phyloP scores from a whole-genome alignment of 306 rosid genomes.

The Trifolium repens region DNA sequence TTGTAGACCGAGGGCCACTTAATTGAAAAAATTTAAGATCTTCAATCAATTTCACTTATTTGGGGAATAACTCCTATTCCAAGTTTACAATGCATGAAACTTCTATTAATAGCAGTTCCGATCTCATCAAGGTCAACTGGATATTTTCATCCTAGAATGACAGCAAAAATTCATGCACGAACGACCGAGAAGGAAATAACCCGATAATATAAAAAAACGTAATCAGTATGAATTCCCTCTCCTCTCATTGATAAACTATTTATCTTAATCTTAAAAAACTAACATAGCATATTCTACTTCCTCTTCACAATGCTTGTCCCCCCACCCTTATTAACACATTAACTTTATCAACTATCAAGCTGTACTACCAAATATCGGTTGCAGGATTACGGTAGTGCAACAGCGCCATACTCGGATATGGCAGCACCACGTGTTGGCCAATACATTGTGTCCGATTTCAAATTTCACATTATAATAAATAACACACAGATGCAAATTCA shows the following conservation, averaged over 20 bases:
- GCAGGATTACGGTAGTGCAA: no score
- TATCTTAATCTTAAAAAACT: background rate
- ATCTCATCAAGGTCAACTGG: background rate
- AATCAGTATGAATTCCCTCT: constrained; percentile 14
- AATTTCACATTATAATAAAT: background rate
- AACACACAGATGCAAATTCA: background rate
- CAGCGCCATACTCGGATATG: no score
- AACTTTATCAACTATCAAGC: constrained; percentile 4
- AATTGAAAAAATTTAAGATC: background rate
- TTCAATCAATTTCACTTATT: constrained; percentile 2
- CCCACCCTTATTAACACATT: constrained; percentile 10
- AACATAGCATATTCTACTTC: constrained; percentile 27
- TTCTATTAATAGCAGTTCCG: constrained; percentile 14
- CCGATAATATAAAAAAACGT: background rate
- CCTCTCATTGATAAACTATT: constrained; percentile 20
- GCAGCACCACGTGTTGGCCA: background rate
- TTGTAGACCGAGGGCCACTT: background rate
- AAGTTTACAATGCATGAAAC: constrained; percentile 10
- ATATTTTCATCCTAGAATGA: constrained; percentile 12
- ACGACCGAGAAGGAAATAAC: background rate
- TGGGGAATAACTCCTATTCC: constrained; percentile 4
- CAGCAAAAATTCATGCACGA: background rate
- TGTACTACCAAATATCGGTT: no score
- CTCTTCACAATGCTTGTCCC: background rate
- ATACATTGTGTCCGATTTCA: background rate